Conservation (phyloP, 257 asterid species). For the Solanum chiquidenum region DNA sequence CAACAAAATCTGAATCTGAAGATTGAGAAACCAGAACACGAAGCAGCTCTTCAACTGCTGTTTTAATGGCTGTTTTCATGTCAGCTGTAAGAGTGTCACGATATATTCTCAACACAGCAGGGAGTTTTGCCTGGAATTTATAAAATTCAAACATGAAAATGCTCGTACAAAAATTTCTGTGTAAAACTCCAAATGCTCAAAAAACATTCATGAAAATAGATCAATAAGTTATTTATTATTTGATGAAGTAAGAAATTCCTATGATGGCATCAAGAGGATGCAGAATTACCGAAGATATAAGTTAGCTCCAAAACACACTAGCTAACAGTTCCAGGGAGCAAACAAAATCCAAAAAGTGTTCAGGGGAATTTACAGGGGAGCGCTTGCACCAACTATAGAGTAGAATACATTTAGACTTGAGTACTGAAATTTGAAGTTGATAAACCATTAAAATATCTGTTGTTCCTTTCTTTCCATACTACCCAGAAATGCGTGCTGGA, state of each 20-base stretch:
- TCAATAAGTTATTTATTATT: background rate
- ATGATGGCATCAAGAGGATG: background rate
- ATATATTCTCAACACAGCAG: slow-evolving; percentile 86
- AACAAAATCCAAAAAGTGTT: background rate
- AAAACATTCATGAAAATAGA: background rate
- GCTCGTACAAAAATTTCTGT: background rate
- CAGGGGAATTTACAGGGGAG: background rate
- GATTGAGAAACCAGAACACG: slow-evolving; percentile 32
- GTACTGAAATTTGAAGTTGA: background rate
- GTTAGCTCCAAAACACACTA: background rate
- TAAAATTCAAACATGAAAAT: background rate
- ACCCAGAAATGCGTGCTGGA: background rate
- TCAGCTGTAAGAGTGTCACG: slow-evolving; percentile 87
- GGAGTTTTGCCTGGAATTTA: slow-evolving; percentile 77
- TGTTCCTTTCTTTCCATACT: background rate
- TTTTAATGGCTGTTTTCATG: slow-evolving; percentile 77
- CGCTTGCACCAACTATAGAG: background rate
- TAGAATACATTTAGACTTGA: background rate
- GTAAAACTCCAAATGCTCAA: background rate
- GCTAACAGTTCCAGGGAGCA: background rate
- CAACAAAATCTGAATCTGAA: slow-evolving; percentile 58
- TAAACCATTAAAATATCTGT: background rate
- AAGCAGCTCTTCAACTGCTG: slow-evolving; percentile 71
- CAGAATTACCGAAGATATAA: background rate
- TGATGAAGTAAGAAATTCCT: background rate